Base-by-base conservation (phyloP, 192 early-diverging fungal genomes). In the Backusella westeae region DNA sequence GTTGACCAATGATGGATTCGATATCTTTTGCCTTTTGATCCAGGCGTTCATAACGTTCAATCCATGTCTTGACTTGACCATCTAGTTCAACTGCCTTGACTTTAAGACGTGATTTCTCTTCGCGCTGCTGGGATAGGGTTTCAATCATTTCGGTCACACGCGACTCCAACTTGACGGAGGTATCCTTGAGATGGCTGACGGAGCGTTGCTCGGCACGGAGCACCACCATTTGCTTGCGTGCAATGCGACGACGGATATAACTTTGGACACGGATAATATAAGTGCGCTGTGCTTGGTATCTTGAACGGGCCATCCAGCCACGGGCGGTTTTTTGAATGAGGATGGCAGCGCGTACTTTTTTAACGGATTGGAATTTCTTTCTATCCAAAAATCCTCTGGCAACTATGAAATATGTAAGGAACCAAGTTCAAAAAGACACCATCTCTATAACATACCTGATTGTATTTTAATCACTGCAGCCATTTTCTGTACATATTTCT, bases 101-200 rank as follows among this genome's bases (percentile, higher is more conserved):
- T 52, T 85, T 81, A 39, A 92, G 81, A 26, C 72, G 67, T 42
- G 88, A 87, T 84, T 93, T 91, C 77, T 95, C 94, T 80, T 92
- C 85, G 70, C 87, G 88, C 76, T 88, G 84, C 69, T 85, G 83
- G 63, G 87, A 87, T 46, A 97, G 78, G 53, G 81, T 85, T 77
- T 94, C 94, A 32, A 96, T 97, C 78, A 99, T 87, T 81, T 96
- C 95, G 78, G 98, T 91, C 76, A 99, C 94, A 87, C 97, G 98
- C 85, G 88, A 90, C 83, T 99, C 98, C 8, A 99, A 87, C 84
- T 93, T 93, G 82, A 94, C 94, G 35, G 96, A 96, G 34, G 92
- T 89, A 75, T 99, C 94, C 86, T 98, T 95, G 85, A 97, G 91
- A 78, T 98, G 97, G 69, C 90, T 92, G 2, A 96, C 94, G 36